Conservation (phyloP, 306 rosid species). For the Quercus alba region DNA sequence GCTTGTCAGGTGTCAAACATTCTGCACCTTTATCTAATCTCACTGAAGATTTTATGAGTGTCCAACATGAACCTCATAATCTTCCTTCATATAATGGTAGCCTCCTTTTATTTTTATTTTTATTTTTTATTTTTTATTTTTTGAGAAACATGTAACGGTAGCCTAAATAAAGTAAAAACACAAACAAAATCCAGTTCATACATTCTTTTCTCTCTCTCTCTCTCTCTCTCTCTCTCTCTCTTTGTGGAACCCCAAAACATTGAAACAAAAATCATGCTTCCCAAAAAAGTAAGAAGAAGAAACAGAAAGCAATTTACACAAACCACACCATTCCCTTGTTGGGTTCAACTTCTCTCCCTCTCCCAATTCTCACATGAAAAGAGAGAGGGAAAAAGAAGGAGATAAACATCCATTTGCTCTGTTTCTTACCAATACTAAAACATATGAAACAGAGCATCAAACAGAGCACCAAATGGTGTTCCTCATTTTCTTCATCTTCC, state of each 20-base stretch:
- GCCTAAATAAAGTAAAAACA: slow-evolving; percentile 18
- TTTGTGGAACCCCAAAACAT: neutral
- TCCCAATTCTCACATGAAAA: neutral
- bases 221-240: neutral
- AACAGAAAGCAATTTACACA: neutral
- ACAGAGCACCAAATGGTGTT: neutral
- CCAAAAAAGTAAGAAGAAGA: neutral
- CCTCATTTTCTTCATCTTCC: neutral
- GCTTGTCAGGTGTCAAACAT: too few relatives aligned
- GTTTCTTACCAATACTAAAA: too few relatives aligned
- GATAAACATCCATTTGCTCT: too few relatives aligned
- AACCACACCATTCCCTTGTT: neutral
- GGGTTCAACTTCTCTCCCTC: slow-evolving; percentile 5
- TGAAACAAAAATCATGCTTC: neutral
- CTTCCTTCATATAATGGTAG: too few relatives aligned
- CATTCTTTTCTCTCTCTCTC: neutral
- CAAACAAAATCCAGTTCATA: slow-evolving; percentile 24
- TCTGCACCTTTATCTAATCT: too few relatives aligned
- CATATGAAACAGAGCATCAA: neutral
- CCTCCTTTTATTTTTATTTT: too few relatives aligned
- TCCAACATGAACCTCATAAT: neutral
- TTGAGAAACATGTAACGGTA: neutral
- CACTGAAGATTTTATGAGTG: neutral
- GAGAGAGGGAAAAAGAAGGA: too few relatives aligned
- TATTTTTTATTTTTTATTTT: too few relatives aligned